Evolutionary conservation across 2,329 filamentous ascomycete genomes (phyloP).

Genomic region (Xylaria sp.): DNA sequence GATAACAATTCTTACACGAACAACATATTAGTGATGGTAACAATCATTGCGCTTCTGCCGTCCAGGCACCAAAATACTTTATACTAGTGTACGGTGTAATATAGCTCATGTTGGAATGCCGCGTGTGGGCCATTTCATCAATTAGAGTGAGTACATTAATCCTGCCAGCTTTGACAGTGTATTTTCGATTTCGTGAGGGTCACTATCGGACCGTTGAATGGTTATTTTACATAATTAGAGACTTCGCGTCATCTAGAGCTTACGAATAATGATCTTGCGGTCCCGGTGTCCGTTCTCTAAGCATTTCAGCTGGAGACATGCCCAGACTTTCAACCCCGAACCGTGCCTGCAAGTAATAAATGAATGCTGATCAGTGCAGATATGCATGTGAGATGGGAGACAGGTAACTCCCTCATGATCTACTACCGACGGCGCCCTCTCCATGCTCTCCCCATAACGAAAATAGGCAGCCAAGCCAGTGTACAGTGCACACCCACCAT

Average conservation of each 20-base stretch:
- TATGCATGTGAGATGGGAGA: constrained; percentile 38
- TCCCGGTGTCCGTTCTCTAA: not conserved
- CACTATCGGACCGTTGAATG: constrained; percentile 3
- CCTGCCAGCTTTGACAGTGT: not conserved
- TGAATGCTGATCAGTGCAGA: constrained; percentile 38
- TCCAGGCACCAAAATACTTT: not conserved
- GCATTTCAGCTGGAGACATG: constrained; percentile 16
- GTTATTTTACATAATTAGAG: not conserved
- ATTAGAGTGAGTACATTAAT: not conserved
- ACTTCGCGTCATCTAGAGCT: not conserved
- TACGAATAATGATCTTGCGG: not conserved
- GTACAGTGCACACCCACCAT: constrained; percentile 18
- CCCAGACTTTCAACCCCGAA: constrained; percentile 25
- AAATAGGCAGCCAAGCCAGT: constrained; percentile 18
- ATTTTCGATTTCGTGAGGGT: constrained; percentile 2
- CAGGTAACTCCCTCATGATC: constrained; percentile 15
- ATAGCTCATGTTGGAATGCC: not conserved
- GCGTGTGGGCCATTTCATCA: not conserved
- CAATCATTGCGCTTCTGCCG: constrained; percentile 4
- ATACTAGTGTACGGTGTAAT: not conserved
- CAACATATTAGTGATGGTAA: constrained; percentile 8
- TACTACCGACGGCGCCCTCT: constrained; percentile 15
- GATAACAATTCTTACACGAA: constrained; percentile 14
- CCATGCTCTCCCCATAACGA: constrained; percentile 14
- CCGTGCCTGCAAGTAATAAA: constrained; percentile 35